Evolutionary conservation across 176 grass and related monocot species (phyloP).

Genomic region (Musa troglodytarum): DNA sequence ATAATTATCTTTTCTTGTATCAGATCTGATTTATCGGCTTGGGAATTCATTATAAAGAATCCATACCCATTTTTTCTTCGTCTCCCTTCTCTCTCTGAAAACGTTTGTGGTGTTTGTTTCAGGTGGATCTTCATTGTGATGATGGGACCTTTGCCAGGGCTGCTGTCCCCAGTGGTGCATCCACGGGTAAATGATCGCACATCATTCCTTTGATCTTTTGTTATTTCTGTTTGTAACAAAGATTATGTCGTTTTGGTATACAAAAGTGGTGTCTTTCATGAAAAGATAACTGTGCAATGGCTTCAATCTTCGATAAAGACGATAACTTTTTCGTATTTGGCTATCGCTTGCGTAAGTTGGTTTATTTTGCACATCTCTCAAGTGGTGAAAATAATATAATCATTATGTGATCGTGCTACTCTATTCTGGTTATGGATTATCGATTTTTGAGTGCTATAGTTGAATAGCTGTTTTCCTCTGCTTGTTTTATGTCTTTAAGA

Average conservation of each 20-base stretch:
- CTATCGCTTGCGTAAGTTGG: too few species aligned
- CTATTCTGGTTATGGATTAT: neutral
- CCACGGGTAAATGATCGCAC: constrained; percentile 44
- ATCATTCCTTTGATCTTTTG: neutral
- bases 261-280: neutral
- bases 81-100: too few species aligned
- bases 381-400: too few species aligned
- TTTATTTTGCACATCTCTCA: too few species aligned
- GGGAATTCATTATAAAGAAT: neutral
- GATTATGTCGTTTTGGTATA: neutral
- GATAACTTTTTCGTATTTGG: too few species aligned
- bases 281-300: too few species aligned
- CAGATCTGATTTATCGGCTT: neutral
- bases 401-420: neutral
- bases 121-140: constrained; percentile 69
- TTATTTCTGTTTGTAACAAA: neutral
- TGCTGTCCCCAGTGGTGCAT: constrained; percentile 87
- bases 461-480: neutral
- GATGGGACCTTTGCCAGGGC: constrained; percentile 64
- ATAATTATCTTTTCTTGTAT: neutral
- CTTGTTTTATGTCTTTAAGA: neutral
- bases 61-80: neutral
- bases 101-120: neutral
- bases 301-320: too few species aligned
- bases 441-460: too few species aligned